Percentiles rank a stretch among this genome's conserved stretches.
Evolutionary conservation across 2,329 filamentous ascomycete species (phyloP).

Genomic region (Leptographium wingfieldii): DNA sequence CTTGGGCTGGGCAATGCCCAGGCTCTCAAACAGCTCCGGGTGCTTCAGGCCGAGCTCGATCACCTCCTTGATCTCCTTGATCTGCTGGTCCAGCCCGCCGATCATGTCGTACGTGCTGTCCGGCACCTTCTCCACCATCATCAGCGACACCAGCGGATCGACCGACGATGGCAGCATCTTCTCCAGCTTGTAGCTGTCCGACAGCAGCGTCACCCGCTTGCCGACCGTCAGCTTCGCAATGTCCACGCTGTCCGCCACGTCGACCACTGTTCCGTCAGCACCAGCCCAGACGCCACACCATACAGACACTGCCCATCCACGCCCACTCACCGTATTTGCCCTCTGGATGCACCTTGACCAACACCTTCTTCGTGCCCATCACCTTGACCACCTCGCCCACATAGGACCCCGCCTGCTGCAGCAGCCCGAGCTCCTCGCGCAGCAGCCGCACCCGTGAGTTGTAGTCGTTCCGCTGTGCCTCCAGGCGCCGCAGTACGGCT

Average conservation of each 20-base stretch:
- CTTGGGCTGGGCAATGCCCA: conserved; percentile 96
- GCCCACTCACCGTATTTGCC: conserved; percentile 81
- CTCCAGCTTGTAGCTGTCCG: conserved; percentile 96
- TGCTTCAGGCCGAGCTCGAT: conserved; percentile 98
- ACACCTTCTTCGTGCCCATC: conserved; percentile 98
- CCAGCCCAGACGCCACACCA: conserved; percentile 6
- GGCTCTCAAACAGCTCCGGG: conserved; percentile 96
- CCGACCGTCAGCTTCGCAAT: conserved; percentile 90
- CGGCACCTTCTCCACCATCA: conserved; percentile 99
- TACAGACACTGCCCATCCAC: too few relatives aligned
- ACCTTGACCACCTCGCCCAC: conserved; percentile 99
- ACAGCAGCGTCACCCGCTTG: conserved; percentile 92
- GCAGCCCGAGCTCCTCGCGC: conserved; percentile 84
- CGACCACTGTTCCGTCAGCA: conserved; percentile 55
- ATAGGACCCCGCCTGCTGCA: conserved; percentile 96
- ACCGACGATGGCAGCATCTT: conserved; percentile 98
- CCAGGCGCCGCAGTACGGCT: conserved; percentile 82
- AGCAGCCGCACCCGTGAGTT: conserved; percentile 93
- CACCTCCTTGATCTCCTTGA: conserved; percentile 99
- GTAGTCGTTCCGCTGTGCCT: conserved; percentile 98
- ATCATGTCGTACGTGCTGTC: conserved; percentile 99
- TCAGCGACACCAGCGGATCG: conserved; percentile 94
- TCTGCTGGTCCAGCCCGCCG: conserved; percentile 94
- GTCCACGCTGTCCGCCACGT: conserved; percentile 89
- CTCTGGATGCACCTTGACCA: conserved; percentile 98